Conservation (phyloP, 805 yeast genomes). For the Saturnispora hagleri region DNA sequence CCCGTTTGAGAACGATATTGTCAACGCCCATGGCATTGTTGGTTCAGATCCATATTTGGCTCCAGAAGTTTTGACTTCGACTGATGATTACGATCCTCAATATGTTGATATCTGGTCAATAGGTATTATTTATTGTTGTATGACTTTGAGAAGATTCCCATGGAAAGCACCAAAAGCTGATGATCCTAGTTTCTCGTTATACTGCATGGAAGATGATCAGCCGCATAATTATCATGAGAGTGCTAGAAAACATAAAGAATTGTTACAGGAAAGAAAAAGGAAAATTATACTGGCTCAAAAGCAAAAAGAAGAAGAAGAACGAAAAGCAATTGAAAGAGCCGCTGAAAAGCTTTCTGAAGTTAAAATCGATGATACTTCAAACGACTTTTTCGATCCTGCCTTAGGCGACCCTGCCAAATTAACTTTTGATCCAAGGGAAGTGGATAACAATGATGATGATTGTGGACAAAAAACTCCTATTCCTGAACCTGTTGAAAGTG, state of each 20-base stretch:
- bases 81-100: conserved; percentile 61
- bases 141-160: conserved; percentile 77
- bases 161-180: conserved; percentile 72
- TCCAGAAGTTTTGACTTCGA: conserved; percentile 58
- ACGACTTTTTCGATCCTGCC: conserved; percentile 6
- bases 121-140: conserved; percentile 78
- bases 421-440: conserved; percentile 15
- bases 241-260: conserved; percentile 60
- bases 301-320: conserved; percentile 15
- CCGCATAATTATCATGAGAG: conserved; percentile 69
- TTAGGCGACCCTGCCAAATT: conserved; percentile 23
- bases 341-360: conserved; percentile 7
- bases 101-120: conserved; percentile 79
- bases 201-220: conserved; percentile 57
- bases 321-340: conserved; percentile 1
- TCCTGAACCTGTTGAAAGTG: not conserved
- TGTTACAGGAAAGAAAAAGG: conserved; percentile 49
- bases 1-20: conserved; percentile 54
- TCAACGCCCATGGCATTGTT: conserved; percentile 64
- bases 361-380: conserved; percentile 3
- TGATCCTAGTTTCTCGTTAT: conserved; percentile 64
- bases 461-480: not conserved
- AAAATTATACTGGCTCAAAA: conserved; percentile 30
- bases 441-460: not conserved
- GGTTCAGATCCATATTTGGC: conserved; percentile 85